phyloP scores from a whole-genome alignment of 2,329 filamentous ascomycete species.

The Rugonectria rugulosa region DNA sequence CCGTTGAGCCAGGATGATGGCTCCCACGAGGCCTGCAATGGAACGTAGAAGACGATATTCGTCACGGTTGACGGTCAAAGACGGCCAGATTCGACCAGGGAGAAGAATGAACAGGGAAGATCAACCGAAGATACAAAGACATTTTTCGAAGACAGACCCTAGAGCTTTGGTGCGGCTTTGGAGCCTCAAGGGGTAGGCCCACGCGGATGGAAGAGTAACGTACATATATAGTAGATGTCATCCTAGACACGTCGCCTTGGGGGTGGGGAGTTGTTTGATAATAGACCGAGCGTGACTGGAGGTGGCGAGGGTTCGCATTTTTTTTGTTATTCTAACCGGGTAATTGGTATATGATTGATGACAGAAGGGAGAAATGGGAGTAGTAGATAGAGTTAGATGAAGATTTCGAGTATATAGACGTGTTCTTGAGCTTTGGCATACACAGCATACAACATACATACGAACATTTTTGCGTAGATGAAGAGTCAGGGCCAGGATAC shows the following conservation, averaged over 20 bases:
- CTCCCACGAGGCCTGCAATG: slow-evolving; percentile 15
- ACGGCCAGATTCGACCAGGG: not conserved
- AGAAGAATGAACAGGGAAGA: not conserved
- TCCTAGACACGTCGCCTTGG: slow-evolving; percentile 1
- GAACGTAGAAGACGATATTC: slow-evolving; percentile 13
- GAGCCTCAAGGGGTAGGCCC: slow-evolving; percentile 1
- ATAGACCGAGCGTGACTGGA: slow-evolving; percentile 19
- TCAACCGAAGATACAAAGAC: not conserved
- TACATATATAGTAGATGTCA: no score
- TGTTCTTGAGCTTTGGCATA: not conserved
- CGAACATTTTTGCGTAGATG: not conserved
- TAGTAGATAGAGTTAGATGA: not conserved
- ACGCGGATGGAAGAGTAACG: not conserved
- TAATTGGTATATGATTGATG: not conserved
- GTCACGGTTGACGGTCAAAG: not conserved
- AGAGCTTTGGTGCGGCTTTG: slow-evolving; percentile 3
- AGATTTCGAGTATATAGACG: slow-evolving; percentile 16
- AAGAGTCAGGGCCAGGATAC: no score
- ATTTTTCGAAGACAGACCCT: not conserved
- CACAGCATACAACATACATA: not conserved
- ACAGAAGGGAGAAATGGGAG: slow-evolving; percentile 1
- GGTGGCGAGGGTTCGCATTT: not conserved
- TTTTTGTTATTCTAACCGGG: not conserved
- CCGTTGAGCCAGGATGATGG: slow-evolving; percentile 37
- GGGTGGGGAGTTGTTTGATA: slow-evolving; percentile 17